Evolutionary conservation across 805 yeast genomes (phyloP).

Genomic region (Candida caryicola): DNA sequence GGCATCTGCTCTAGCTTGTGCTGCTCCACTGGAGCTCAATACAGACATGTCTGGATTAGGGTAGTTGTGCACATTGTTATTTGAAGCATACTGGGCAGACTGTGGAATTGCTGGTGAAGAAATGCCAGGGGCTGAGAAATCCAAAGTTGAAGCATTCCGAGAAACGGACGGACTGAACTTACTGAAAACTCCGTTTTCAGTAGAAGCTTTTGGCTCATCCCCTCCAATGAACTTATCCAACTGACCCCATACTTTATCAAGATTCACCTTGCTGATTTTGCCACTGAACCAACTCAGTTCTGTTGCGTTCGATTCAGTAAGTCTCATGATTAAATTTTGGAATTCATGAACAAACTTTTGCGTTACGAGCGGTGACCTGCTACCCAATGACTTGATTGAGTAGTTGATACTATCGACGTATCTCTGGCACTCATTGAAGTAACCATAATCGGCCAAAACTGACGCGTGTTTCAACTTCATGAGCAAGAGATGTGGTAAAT

Average conservation of each 20-base stretch:
- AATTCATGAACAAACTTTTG: conserved; percentile 26
- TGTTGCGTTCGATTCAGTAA: conserved; percentile 40
- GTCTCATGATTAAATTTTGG: conserved; percentile 41
- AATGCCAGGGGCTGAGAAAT: conserved; percentile 23
- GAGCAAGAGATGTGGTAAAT: conserved; percentile 52
- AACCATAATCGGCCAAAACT: conserved; percentile 66
- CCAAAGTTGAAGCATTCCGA: conserved; percentile 45
- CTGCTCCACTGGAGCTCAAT: conserved; percentile 8
- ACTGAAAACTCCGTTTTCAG: conserved; percentile 60
- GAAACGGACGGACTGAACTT: conserved; percentile 71
- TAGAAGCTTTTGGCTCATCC: conserved; percentile 44
- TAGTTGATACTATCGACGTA: conserved; percentile 53
- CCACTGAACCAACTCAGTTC: conserved; percentile 73
- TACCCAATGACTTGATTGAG: conserved; percentile 29
- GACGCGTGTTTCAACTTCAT: conserved; percentile 68
- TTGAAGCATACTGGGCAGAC: conserved; percentile 1
- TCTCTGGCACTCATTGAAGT: conserved; percentile 54
- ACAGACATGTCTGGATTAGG: conserved; percentile 3
- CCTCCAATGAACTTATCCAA: conserved; percentile 90
- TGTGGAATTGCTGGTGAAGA: conserved; percentile 3
- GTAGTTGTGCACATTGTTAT: conserved; percentile 2
- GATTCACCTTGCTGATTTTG: conserved; percentile 52
- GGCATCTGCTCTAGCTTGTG: conserved; percentile 10
- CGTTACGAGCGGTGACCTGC: conserved; percentile 26
- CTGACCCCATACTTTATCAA: conserved; percentile 87